Evolutionary conservation across 225 moss, liverwort and hornwort species (phyloP), one percentile per base, ranked within the genome.

Genomic region (Pseudisothecium myosuroides): DNA sequence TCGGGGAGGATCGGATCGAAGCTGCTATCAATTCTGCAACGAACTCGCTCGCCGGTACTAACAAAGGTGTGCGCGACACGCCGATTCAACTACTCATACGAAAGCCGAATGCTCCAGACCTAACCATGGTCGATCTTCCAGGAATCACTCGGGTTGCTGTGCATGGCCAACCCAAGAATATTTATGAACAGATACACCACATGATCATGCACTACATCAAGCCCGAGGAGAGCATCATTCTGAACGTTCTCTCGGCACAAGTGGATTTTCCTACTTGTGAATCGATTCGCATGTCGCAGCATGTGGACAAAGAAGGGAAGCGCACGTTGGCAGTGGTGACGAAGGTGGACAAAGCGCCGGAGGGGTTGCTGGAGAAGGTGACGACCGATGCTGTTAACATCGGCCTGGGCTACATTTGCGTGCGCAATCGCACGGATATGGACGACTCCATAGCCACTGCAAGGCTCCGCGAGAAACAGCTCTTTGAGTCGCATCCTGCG

Each of bases 331-430:
- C 88, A 0, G 92, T 87, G 8, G 73, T 92, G 7, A 92, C 92
- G 6, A 88, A 90, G 84, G 90, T 90, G 49, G 90, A 95, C 52
- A 90, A 90, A 90, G 83, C 90, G 9, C 94, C 93, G 10, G 93
- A 95, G 50, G 94, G 91, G 7, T 37, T 94, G 69, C 68, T 83
- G 19, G 94, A 95, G 84, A 95, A 91, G 41, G 94, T 95, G 22
- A 89, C 89, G 5, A 83, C 83, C 0, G 88, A 94, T 60, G 88
- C 92, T 0, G 92, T 94, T 3, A 92, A 90, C 16, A 93, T 92
- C 28, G 92, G 90, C 0, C 81, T 95, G 22, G 95, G 88, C 2
- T 89, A 80, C 31, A n/a, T 88, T 52, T 89, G 93, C 32, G 93
- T 95, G 37, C 86, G 96, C 83, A 95, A 95, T 67, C 74, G 91